phyloP scores from a whole-genome alignment of 2,329 filamentous ascomycete genomes.

The Ophiostoma triangulosporum region DNA sequence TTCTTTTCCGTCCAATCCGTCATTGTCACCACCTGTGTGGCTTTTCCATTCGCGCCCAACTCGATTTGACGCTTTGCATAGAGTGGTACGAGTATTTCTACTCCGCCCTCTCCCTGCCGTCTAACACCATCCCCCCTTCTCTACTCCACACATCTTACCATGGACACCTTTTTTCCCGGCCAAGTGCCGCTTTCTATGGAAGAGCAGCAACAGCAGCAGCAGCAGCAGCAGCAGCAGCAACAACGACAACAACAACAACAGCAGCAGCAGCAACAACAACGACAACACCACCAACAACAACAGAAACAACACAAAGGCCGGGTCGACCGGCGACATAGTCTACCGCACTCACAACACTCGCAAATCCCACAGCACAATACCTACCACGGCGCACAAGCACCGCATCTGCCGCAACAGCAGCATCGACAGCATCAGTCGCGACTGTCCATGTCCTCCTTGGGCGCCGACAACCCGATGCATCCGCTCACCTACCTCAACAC shows the following conservation, averaged over 20 bases:
- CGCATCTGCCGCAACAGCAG: not conserved
- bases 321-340: not conserved
- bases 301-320: not conserved
- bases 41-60: not conserved
- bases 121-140: not conserved
- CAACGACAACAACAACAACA: not conserved
- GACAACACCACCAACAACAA: not conserved
- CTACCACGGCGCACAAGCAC: not conserved
- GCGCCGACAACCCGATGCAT: not conserved
- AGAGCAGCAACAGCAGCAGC: slow-evolving; percentile 4
- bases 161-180: slow-evolving; percentile 7
- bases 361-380: not conserved
- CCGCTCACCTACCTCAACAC: not conserved
- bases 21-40: not conserved
- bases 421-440: not conserved
- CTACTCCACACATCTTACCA: not conserved
- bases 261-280: not conserved
- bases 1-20: not conserved
- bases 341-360: not conserved
- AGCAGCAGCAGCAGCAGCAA: slow-evolving; percentile 2
- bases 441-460: not conserved
- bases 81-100: not conserved
- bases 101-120: not conserved
- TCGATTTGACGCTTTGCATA: not conserved
- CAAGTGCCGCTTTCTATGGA: slow-evolving; percentile 6